Evolutionary conservation across 331 rosid genomes (phyloP), one percentile per base, ranked within the genome.

Genomic region (Malus hybrid): DNA sequence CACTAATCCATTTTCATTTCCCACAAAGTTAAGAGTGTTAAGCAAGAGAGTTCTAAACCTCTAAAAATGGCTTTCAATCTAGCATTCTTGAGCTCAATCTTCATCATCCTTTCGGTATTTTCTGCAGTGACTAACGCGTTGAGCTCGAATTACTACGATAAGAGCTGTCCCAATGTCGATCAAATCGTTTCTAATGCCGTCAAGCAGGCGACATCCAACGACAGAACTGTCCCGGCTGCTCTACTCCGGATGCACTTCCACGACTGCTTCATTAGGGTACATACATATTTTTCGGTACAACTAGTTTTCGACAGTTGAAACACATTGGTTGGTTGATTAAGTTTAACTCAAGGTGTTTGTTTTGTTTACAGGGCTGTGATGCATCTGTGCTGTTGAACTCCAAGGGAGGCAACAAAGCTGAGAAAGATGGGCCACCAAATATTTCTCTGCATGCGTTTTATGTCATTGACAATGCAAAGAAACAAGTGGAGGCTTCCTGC

Each of bases 131-230:
- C 42, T 27, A 77, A 69, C 22, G 86, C 97, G 24, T 88, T 93
- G 42, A 87, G 93, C 90, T 81, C 71, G 36, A 87, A 93, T 78
- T 75, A 91, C 82, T 91, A 93, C 20, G 82, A 81, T n/a, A 88
- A 91, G 75, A 85, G 90, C 48, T 93, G 98, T 76, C 98, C 98
- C 1, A 63, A 69, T 19, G 79, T 63, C 0, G 85, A 76, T 39
- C 76, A 46, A 2, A 78, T 86, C 5, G 75, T 86, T 16, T 19
- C 81, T 6, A 33, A 79, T n/a, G 90, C 79, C 34, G 83, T 86
- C 86, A 78, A 69, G 80, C 67, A 55, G 48, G 90, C 84, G 1
- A 56, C 59, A 3, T 65, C 73, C 12, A 81, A 78, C n/a, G 90
- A 86, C 76, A 76, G 77, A 69, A 83, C 90, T 76, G 82, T 86